Conservation (phyloP, 192 early-diverging fungal genomes). For the Helicostylum pulchrum region DNA sequence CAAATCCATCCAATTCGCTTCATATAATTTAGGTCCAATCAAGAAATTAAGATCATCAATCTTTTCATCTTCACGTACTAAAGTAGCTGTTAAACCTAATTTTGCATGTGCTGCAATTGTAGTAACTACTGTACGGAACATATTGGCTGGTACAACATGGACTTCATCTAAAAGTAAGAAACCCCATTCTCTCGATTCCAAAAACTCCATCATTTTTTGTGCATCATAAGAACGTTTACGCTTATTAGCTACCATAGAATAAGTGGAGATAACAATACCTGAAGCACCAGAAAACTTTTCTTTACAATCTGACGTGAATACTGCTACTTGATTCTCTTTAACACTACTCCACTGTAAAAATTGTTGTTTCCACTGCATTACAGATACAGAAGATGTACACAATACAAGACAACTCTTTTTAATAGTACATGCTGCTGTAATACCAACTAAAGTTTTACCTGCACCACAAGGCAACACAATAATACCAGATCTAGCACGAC, state of each 20-base stretch:
- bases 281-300: constrained; percentile 85
- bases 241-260: constrained; percentile 92
- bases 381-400: constrained; percentile 92
- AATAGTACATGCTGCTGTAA: constrained; percentile 96
- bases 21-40: constrained; percentile 98
- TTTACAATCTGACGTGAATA: constrained; percentile 93
- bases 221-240: constrained; percentile 93
- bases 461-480: constrained; percentile 98
- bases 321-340: constrained; percentile 86
- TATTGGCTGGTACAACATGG: constrained; percentile 96
- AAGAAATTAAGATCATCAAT: constrained; percentile 96
- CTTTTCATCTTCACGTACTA: constrained; percentile 98
- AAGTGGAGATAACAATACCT: constrained; percentile 95
- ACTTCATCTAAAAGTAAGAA: constrained; percentile 97
- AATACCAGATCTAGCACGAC: constrained; percentile 86
- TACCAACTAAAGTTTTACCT: constrained; percentile 97
- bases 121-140: constrained; percentile 92
- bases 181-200: constrained; percentile 92
- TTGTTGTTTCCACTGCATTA: constrained; percentile 98
- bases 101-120: constrained; percentile 92
- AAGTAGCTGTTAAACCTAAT: constrained; percentile 89
- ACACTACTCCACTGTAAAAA: constrained; percentile 94
- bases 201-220: constrained; percentile 93
- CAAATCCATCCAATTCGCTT: constrained; percentile 99
- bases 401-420: constrained; percentile 92